Base-by-base conservation (phyloP, 2,329 filamentous ascomycete genomes). In the Pseudogymnoascus sp. region DNA sequence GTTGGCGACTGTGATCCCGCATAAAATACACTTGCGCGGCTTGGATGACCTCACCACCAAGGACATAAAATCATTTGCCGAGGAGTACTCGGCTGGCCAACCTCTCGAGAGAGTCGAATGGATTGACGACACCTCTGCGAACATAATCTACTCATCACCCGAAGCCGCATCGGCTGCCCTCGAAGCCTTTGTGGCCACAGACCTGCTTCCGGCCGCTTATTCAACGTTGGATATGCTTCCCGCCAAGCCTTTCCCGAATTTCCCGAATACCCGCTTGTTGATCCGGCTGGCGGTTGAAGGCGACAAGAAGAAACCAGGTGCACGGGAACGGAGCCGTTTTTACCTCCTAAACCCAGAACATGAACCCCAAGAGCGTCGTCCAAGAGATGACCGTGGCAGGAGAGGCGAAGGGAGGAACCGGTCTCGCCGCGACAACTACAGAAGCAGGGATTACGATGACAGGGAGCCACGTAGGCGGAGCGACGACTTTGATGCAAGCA, bases 101-200 rank as follows among this genome's bases (percentile, higher is more conserved):
- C 72, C 78, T 61, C 79, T 87, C 63, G 78, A 83, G 63, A 82
- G 84, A 65, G 81, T 97, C 66, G 92, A 98, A 77, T 99, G 95
- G 95, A 91, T 99, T 68, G 91, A 98, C 74, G 95, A 99, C 75
- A 87, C 85, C 6, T 93, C 91, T 0, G 91, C 91, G 66, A 98
- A 98, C 73, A 80, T 97, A 61, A 76, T 96, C 61, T 98, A 95
- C 77, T 79, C 77, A 40, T 81, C 81, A 6, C 79, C 84, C 12
- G 72, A 75, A 24, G 72, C 74, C 6, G 84, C 84, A 1, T 76
- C 79, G 16, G 79, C 84, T 56, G 86, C 85, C 16, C 75, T 89
- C 19, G 70, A 77, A 26, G 78, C 83, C 6, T 78, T 89, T 28
- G 77, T 81, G 63, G 76, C 77, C 16, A 74, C 83, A 16, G 75